phyloP scores from a whole-genome alignment of 1,139 yeast genomes.

The Lipomyces yarrowii region DNA sequence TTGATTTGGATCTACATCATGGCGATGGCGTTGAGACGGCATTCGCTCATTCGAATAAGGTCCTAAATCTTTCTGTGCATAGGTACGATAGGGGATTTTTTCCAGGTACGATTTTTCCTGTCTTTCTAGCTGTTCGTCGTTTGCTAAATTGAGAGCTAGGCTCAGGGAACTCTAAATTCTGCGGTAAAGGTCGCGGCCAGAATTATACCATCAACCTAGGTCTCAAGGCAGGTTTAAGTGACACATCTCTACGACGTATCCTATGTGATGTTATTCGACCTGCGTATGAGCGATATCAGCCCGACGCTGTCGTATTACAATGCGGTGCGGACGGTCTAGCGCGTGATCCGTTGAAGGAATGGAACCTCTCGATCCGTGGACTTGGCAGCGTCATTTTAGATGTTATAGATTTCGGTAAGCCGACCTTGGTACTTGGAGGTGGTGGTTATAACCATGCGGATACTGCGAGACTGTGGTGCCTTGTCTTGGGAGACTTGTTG shows the following conservation, averaged over 20 bases:
- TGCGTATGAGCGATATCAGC: conserved; percentile 45
- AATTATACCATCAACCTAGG: conserved; percentile 58
- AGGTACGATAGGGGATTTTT: conserved; percentile 66
- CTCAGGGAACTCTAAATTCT: conserved; percentile 53
- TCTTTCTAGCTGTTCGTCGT: not conserved
- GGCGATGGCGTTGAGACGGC: conserved; percentile 80
- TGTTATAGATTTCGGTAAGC: conserved; percentile 43
- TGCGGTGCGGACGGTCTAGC: conserved; percentile 74
- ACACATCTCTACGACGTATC: conserved; percentile 47
- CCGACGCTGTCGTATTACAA: conserved; percentile 63
- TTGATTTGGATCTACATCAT: conserved; percentile 76
- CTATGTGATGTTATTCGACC: conserved; percentile 52
- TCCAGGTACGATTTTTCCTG: conserved; percentile 52
- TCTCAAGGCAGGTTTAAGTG: conserved; percentile 58
- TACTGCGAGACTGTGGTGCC: conserved; percentile 52
- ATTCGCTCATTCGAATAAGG: conserved; percentile 58
- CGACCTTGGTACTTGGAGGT: conserved; percentile 65
- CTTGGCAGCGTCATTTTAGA: conserved; percentile 46
- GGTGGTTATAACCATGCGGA: conserved; percentile 74
- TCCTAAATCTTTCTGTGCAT: conserved; percentile 66
- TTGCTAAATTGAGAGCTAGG: conserved; percentile 8
- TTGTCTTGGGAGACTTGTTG: conserved; percentile 12
- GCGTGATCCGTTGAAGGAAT: conserved; percentile 61
- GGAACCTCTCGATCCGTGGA: conserved; percentile 67
- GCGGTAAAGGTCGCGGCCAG: conserved; percentile 46